These are phyloP conservation scores for Talaromyces sp. DNA, from an alignment of 2,329 filamentous ascomycete genomes.

Conservation along the genomic window DNA sequence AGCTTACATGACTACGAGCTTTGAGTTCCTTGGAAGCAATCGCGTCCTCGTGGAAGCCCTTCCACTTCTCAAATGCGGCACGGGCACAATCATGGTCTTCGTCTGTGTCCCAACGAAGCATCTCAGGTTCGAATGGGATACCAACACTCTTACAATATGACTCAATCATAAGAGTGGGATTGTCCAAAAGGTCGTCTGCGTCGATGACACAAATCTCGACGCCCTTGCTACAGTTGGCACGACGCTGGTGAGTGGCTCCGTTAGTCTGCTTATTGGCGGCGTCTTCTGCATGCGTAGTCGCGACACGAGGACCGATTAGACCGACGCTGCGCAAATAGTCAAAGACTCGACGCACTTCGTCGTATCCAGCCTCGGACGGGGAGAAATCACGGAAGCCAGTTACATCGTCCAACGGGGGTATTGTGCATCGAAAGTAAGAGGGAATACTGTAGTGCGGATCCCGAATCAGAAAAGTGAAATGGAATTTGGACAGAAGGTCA, in stretches of 20 bases:
- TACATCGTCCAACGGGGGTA: slow-evolving; percentile 74
- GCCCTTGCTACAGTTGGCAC: slow-evolving; percentile 13
- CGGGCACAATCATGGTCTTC: slow-evolving; percentile 65
- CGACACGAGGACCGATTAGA: slow-evolving; percentile 64
- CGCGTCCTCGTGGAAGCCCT: slow-evolving; percentile 92
- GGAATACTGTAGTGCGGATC: slow-evolving; percentile 89
- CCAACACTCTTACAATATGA: slow-evolving; percentile 78
- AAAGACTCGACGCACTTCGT: slow-evolving; percentile 79
- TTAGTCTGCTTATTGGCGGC: slow-evolving; percentile 21
- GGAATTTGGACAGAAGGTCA: slow-evolving; percentile 69
- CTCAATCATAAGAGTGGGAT: slow-evolving; percentile 68
- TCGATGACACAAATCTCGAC: slow-evolving; percentile 80
- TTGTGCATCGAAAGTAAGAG: slow-evolving; percentile 89
- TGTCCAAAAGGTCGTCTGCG: slow-evolving; percentile 87
- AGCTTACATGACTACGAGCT: slow-evolving; percentile 47
- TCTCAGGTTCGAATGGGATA: slow-evolving; percentile 66
- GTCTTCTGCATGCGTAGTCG: slow-evolving; percentile 30
- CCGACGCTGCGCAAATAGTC: slow-evolving; percentile 70
- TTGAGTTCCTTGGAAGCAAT: slow-evolving; percentile 74
- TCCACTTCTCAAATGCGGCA: slow-evolving; percentile 90
- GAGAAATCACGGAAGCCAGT: slow-evolving; percentile 87
- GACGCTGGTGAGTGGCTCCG: slow-evolving; percentile 19
- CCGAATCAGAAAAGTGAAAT: slow-evolving; percentile 95
- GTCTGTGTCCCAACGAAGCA: slow-evolving; percentile 79
- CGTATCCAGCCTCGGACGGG: slow-evolving; percentile 82